Evolutionary conservation across 2,329 filamentous ascomycete genomes (phyloP).

Genomic region (Aspergillus calidoustus): DNA sequence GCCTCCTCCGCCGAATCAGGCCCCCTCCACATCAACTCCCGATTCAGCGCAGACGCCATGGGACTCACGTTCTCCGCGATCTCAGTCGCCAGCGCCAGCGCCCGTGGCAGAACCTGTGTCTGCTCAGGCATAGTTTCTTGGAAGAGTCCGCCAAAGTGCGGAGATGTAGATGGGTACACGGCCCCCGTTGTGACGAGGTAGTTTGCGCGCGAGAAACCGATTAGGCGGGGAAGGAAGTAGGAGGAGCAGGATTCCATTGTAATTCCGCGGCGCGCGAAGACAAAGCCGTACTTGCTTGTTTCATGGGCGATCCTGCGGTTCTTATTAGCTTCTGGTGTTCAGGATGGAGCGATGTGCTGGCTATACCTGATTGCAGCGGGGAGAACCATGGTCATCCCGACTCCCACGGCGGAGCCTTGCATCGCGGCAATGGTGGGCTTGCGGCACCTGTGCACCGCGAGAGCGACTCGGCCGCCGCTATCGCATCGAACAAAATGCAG

Average conservation of each 20-base stretch:
- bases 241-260: constrained; percentile 73
- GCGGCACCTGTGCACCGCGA: constrained; percentile 62
- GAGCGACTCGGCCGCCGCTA: constrained; percentile 40
- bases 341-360: background rate
- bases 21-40: constrained; percentile 68
- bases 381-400: constrained; percentile 64
- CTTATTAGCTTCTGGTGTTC: background rate
- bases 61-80: constrained; percentile 69
- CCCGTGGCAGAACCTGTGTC: constrained; percentile 65
- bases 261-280: constrained; percentile 72
- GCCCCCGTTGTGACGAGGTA: constrained; percentile 64
- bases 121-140: constrained; percentile 64
- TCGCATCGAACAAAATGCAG: background rate
- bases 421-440: constrained; percentile 62
- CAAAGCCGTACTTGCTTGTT: constrained; percentile 71
- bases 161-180: constrained; percentile 59
- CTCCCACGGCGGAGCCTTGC: constrained; percentile 61
- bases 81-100: constrained; percentile 69
- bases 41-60: constrained; percentile 69
- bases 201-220: constrained; percentile 55
- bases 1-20: constrained; percentile 66
- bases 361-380: constrained; percentile 56
- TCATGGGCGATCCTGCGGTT: constrained; percentile 54
- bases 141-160: constrained; percentile 61
- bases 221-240: constrained; percentile 72